Percentiles rank a stretch among this genome's conserved stretches.
Conservation (phyloP, 2,329 filamentous ascomycete genomes). For the Parascedosporium putredinis region DNA sequence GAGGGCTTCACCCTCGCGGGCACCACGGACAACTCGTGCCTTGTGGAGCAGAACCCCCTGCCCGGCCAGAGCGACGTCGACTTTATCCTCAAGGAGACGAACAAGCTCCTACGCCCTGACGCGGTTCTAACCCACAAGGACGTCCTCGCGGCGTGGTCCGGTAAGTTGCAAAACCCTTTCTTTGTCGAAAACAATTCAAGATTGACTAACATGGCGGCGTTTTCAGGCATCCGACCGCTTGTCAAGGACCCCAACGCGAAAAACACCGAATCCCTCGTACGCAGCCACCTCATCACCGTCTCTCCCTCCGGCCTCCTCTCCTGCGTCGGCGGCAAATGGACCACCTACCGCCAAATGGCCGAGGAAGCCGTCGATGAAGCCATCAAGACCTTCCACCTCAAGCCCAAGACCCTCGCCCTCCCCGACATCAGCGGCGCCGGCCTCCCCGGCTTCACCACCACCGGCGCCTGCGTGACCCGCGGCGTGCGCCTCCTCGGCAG, state of each 20-base stretch:
- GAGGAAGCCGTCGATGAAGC: slow-evolving; percentile 77
- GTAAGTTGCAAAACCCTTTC: slow-evolving; percentile 27
- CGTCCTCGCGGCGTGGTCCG: slow-evolving; percentile 73
- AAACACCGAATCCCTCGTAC: slow-evolving; percentile 74
- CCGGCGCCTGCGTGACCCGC: slow-evolving; percentile 67
- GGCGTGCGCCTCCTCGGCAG: slow-evolving; percentile 63
- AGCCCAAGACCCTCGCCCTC: slow-evolving; percentile 37
- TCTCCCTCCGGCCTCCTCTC: slow-evolving; percentile 68
- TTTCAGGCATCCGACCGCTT: slow-evolving; percentile 58
- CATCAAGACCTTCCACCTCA: slow-evolving; percentile 53
- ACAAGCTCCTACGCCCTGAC: slow-evolving; percentile 64
- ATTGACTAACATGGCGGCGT: slow-evolving; percentile 13
- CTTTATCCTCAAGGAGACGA: slow-evolving; percentile 72
- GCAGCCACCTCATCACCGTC: slow-evolving; percentile 68
- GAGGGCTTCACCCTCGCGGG: slow-evolving; percentile 79
- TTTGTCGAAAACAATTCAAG: not conserved
- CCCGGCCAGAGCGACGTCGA: slow-evolving; percentile 69
- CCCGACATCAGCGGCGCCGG: slow-evolving; percentile 60
- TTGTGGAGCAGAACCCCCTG: slow-evolving; percentile 57
- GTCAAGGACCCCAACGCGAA: slow-evolving; percentile 72
- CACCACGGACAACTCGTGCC: slow-evolving; percentile 66
- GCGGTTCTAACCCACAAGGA: slow-evolving; percentile 65
- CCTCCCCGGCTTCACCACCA: slow-evolving; percentile 34
- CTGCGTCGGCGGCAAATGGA: slow-evolving; percentile 80
- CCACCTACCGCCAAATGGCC: slow-evolving; percentile 81